phyloP scores from a whole-genome alignment of 768 basidiomycete genomes.

The Leccinum disarticulatum region DNA sequence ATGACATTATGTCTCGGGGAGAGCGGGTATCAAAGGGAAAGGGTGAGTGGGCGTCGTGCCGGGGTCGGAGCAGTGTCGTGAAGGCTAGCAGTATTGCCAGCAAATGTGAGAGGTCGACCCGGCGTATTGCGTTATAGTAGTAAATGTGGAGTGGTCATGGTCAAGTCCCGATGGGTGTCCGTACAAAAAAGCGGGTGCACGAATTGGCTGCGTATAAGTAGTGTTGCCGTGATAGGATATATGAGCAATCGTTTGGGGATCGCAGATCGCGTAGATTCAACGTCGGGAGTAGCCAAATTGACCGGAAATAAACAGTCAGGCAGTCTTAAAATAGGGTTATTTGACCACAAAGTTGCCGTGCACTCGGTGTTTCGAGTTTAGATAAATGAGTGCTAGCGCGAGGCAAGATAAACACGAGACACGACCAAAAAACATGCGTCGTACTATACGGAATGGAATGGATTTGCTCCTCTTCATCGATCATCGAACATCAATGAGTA shows the following conservation, averaged over 20 bases:
- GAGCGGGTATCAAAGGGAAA: not conserved
- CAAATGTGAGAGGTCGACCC: constrained; percentile 3
- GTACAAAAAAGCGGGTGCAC: constrained; percentile 6
- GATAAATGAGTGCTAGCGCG: constrained; percentile 31
- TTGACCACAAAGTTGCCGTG: constrained; percentile 12
- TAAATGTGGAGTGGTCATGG: constrained; percentile 8
- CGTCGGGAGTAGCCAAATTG: constrained; percentile 3
- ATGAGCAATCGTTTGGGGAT: constrained; percentile 15
- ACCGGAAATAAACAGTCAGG: constrained; percentile 10
- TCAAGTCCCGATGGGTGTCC: constrained; percentile 4
- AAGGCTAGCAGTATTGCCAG: not conserved
- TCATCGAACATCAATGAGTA: constrained; percentile 52
- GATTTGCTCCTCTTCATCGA: constrained; percentile 16
- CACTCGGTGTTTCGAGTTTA: constrained; percentile 27
- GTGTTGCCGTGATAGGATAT: constrained; percentile 27
- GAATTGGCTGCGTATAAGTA: constrained; percentile 4
- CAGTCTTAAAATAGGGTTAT: constrained; percentile 15
- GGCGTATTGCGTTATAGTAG: constrained; percentile 10
- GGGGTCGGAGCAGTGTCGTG: not conserved
- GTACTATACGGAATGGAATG: constrained; percentile 15
- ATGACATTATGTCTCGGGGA: constrained; percentile 12
- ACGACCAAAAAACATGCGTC: constrained; percentile 15
- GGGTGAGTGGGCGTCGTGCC: not conserved
- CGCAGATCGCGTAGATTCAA: constrained; percentile 21
- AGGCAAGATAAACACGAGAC: constrained; percentile 20